Percentiles rank a stretch among this genome's conserved stretches.
phyloP scores from a whole-genome alignment of 2,329 filamentous ascomycete genomes.

The Hypoxylon sp. region DNA sequence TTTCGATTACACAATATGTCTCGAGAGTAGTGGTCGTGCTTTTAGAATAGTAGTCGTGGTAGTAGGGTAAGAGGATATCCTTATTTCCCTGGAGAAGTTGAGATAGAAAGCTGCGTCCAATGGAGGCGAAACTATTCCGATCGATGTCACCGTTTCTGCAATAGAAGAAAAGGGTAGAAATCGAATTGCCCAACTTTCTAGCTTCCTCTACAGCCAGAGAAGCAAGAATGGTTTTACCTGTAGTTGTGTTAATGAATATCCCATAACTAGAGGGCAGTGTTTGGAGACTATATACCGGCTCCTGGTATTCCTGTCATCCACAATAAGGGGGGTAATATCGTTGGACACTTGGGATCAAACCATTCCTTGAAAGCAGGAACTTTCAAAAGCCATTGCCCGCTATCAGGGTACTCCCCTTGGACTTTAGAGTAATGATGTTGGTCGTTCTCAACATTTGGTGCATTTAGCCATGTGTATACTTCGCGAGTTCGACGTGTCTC shows the following conservation, averaged over 20 bases:
- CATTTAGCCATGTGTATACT: constrained; percentile 28
- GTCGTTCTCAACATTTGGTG: constrained; percentile 18
- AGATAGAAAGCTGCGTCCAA: constrained; percentile 36
- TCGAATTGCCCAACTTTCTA: constrained; percentile 21
- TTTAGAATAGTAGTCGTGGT: constrained; percentile 28
- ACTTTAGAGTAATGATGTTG: constrained; percentile 14
- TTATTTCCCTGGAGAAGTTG: constrained; percentile 29
- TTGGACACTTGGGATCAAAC: constrained; percentile 35
- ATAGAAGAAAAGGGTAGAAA: constrained; percentile 49
- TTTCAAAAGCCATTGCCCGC: constrained; percentile 44
- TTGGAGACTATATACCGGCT: constrained; percentile 40
- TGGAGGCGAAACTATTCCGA: constrained; percentile 43
- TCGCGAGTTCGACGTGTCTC: constrained; percentile 12
- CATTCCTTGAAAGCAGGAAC: constrained; percentile 34
- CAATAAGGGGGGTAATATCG: constrained; percentile 39
- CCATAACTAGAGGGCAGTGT: too few relatives aligned
- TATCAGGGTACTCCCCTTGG: constrained; percentile 31
- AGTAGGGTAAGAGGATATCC: constrained; percentile 24
- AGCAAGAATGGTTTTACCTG: constrained; percentile 53
- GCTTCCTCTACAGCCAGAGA: constrained; percentile 49
- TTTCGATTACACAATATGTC: constrained; percentile 33
- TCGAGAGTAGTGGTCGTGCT: constrained; percentile 22
- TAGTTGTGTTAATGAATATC: constrained; percentile 12
- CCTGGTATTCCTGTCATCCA: constrained; percentile 48
- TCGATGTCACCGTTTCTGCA: constrained; percentile 46